Evolutionary conservation across 495 filamentous ascomycete species (phyloP).

Genomic region (Massariosphaeria phaeospora): DNA sequence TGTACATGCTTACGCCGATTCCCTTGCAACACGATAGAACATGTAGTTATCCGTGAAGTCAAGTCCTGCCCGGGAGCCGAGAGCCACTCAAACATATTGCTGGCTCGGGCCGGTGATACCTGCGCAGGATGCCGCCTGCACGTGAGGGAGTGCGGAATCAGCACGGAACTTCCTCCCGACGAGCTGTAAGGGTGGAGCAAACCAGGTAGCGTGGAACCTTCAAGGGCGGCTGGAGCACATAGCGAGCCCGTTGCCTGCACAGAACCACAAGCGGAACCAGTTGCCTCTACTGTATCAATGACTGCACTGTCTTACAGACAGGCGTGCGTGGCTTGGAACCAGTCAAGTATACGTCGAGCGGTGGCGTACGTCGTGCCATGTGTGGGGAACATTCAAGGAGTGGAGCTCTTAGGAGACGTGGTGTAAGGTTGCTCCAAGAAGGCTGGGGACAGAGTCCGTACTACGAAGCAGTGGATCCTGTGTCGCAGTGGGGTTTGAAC

Average conservation of each 20-base stretch:
- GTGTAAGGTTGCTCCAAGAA: slow-evolving; percentile 3
- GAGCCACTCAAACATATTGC: neutral
- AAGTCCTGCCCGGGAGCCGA: neutral
- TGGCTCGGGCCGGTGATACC: neutral
- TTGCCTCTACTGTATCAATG: too few relatives aligned
- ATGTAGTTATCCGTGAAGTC: neutral
- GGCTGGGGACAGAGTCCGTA: neutral
- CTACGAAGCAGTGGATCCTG: neutral
- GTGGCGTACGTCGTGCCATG: slow-evolving; percentile 14
- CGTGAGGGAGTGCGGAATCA: neutral
- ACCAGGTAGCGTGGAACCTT: neutral
- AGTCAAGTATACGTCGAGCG: slow-evolving; percentile 2
- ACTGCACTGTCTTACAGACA: neutral
- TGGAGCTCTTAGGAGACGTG: slow-evolving; percentile 12
- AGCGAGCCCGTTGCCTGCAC: neutral
- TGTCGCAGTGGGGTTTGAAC: slow-evolving; percentile 2
- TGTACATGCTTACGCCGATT: neutral
- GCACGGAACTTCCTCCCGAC: neutral
- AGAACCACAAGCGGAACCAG: neutral
- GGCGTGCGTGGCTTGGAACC: neutral
- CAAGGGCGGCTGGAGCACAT: neutral
- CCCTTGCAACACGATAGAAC: neutral
- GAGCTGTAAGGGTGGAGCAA: slow-evolving; percentile 13
- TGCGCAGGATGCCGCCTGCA: neutral
- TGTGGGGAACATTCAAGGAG: slow-evolving; percentile 7